phyloP scores from a whole-genome alignment of 1,284 basidiomycete genomes.

The Coniferiporia sulphurascens region DNA sequence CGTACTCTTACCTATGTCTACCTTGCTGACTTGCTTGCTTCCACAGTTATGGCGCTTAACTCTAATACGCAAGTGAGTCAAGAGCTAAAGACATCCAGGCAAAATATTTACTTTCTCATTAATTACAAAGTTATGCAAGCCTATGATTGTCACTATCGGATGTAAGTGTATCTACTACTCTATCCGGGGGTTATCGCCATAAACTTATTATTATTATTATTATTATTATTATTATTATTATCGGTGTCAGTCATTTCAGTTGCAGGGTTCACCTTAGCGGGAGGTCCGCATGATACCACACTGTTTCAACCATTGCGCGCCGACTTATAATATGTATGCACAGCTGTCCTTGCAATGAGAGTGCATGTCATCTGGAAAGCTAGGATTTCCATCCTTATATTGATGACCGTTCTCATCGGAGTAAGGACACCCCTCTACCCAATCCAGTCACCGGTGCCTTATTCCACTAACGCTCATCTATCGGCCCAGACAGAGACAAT shows the following conservation, averaged over 20 bases:
- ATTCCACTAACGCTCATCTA: not conserved
- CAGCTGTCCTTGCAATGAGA: constrained; percentile 9
- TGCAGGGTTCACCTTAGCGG: constrained; percentile 4
- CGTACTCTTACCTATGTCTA: not conserved
- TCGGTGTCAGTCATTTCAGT: not conserved
- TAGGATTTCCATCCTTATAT: constrained; percentile 1
- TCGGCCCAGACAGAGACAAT: not conserved
- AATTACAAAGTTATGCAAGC: not conserved
- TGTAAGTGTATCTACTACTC: not conserved
- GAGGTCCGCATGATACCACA: not conserved
- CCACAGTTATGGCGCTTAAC: constrained; percentile 1
- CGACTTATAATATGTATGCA: not conserved
- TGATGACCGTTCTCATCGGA: not conserved
- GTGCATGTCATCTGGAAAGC: constrained; percentile 13
- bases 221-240: no score
- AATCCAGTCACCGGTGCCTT: no score
- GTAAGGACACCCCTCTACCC: not conserved
- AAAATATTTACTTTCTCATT: not conserved
- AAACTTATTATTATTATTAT: no score
- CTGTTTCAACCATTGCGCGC: not conserved
- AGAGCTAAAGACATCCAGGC: not conserved
- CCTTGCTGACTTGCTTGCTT: no score
- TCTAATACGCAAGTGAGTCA: not conserved
- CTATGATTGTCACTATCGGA: not conserved
- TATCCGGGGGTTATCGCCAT: not conserved